phyloP scores from a whole-genome alignment of 208 protist genomes.

The Trypanosoma congolense region DNA sequence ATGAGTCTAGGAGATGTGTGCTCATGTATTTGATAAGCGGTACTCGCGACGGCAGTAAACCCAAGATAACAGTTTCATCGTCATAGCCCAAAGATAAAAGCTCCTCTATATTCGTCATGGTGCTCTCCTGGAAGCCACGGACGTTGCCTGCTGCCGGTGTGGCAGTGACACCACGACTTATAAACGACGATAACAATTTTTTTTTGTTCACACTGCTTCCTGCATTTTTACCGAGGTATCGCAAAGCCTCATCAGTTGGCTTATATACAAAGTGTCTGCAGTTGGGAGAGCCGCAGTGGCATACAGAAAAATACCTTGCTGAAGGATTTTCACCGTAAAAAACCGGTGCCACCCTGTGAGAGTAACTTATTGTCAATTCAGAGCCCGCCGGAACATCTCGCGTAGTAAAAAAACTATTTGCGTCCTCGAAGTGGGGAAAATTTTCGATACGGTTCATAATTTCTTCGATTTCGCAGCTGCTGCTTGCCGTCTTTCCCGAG shows the following conservation, averaged over 20 bases:
- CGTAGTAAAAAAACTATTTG: constrained; percentile 69
- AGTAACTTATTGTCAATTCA: constrained; percentile 76
- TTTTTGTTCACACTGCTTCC: background rate
- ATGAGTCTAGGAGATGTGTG: constrained; percentile 28
- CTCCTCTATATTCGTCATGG: constrained; percentile 6
- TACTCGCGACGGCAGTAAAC: constrained; percentile 26
- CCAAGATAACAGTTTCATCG: constrained; percentile 56
- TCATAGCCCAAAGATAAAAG: constrained; percentile 48
- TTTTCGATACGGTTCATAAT: constrained; percentile 27
- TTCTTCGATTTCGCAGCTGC: constrained; percentile 4
- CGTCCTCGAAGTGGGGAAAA: constrained; percentile 55
- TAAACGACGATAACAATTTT: background rate
- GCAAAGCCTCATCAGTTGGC: constrained; percentile 12
- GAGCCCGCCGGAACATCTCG: constrained; percentile 54
- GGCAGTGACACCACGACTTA: background rate
- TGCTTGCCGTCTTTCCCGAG: constrained; percentile 16
- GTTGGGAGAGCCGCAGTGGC: constrained; percentile 37
- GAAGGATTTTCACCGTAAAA: constrained; percentile 27
- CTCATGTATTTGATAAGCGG: constrained; percentile 41
- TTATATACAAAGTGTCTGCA: constrained; percentile 64
- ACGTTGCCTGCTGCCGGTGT: background rate
- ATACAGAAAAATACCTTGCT: constrained; percentile 32
- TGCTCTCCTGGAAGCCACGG: background rate
- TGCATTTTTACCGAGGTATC: background rate
- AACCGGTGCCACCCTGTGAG: constrained; percentile 45